Percentiles rank a stretch among this genome's conserved stretches.
These are phyloP conservation scores for Coleophoma crateriformis DNA, from an alignment of 2,329 filamentous ascomycete species.

Conservation along the genomic window DNA sequence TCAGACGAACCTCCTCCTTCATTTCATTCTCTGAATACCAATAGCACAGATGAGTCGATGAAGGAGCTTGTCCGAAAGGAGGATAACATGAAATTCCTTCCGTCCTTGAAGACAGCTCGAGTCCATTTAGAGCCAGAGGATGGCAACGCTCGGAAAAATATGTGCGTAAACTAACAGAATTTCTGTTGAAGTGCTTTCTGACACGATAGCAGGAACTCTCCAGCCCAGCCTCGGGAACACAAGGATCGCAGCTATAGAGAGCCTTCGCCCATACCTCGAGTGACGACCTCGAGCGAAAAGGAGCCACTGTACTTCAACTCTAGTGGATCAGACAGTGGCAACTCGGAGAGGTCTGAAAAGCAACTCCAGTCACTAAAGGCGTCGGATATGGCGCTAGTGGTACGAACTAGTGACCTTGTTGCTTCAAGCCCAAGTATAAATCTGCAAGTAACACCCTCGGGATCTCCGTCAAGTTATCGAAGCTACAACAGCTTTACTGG, in stretches of 20 bases:
- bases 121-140: too few relatives aligned
- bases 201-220: neutral
- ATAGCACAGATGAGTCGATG: constrained; percentile 9
- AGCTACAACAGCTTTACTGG: constrained; percentile 13
- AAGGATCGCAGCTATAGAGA: neutral
- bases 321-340: constrained; percentile 9
- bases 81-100: constrained; percentile 26
- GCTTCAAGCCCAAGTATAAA: constrained; percentile 9
- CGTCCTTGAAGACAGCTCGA: constrained; percentile 18
- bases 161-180: neutral
- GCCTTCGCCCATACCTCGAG: constrained; percentile 7
- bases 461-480: constrained; percentile 14
- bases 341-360: too few relatives aligned
- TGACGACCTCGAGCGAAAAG: constrained; percentile 12
- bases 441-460: constrained; percentile 9
- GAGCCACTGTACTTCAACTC: constrained; percentile 12
- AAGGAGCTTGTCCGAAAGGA: constrained; percentile 22
- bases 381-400: constrained; percentile 11
- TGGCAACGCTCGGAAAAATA: neutral
- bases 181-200: neutral
- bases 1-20: constrained; percentile 11
- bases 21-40: constrained; percentile 14
- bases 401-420: constrained; percentile 18
- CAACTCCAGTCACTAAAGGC: neutral
- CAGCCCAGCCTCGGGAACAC: neutral